Percentiles rank a stretch among this genome's conserved stretches.
Evolutionary conservation across 306 rosid species (phyloP).

Genomic region (Dicorynia guianensis): DNA sequence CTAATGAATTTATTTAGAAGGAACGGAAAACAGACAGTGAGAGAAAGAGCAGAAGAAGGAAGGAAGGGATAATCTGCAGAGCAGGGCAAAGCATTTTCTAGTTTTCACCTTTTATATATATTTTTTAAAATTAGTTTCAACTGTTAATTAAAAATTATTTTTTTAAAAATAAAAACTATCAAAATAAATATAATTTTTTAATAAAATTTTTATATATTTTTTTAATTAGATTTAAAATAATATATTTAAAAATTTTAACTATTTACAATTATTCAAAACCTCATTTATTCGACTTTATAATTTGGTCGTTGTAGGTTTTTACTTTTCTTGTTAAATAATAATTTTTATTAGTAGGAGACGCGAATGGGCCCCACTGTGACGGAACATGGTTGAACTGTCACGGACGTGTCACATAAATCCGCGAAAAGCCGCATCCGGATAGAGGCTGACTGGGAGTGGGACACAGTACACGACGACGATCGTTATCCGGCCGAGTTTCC

Average conservation of each 20-base stretch:
- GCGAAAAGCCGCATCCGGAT: neutral
- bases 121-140: too few relatives aligned
- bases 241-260: too few relatives aligned
- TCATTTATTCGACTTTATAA: too few relatives aligned
- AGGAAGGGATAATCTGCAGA: slow-evolving; percentile 38
- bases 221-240: too few relatives aligned
- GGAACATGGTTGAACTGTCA: neutral
- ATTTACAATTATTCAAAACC: too few relatives aligned
- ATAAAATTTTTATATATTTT: too few relatives aligned
- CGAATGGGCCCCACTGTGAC: neutral
- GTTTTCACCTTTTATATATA: neutral
- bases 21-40: neutral
- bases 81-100: slow-evolving; percentile 57
- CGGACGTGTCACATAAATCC: neutral
- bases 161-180: too few relatives aligned
- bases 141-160: too few relatives aligned
- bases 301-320: neutral
- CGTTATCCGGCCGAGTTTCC: too few relatives aligned
- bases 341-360: neutral
- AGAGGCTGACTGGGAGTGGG: neutral
- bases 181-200: too few relatives aligned
- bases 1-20: neutral
- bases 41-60: neutral
- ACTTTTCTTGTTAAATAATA: too few relatives aligned
- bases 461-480: neutral